A percentile compares a stretch with the other conserved stretches of the same genome.
Conservation (phyloP, 345 rosid genomes). For the Euphorbia lathyris region DNA sequence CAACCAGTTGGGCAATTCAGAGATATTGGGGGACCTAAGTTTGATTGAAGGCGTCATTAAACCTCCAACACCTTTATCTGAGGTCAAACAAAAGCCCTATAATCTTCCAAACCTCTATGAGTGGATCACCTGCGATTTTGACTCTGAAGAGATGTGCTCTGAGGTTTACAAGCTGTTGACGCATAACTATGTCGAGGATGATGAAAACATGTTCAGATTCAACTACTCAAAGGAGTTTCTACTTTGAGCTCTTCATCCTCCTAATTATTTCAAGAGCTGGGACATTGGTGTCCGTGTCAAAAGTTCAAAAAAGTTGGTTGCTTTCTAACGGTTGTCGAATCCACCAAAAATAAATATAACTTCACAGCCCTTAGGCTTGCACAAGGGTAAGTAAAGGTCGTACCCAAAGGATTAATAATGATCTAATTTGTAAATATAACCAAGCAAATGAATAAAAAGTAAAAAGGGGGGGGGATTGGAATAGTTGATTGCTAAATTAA, state of each 20-base stretch:
- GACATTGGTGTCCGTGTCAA: conserved; percentile 85
- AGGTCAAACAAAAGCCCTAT: conserved; percentile 84
- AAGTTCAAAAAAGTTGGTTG: conserved; percentile 71
- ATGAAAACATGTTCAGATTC: conserved; percentile 92
- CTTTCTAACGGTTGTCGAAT: too few relatives aligned
- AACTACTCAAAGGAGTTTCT: conserved; percentile 93
- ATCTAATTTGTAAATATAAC: too few relatives aligned
- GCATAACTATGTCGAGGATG: conserved; percentile 85
- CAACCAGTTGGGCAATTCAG: conserved; percentile 89
- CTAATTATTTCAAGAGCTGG: conserved; percentile 71
- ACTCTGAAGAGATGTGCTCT: conserved; percentile 59
- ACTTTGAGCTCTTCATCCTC: conserved; percentile 82
- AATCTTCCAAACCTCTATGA: conserved; percentile 72
- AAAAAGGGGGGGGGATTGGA: too few relatives aligned
- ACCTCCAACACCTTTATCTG: conserved; percentile 53
- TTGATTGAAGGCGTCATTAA: conserved; percentile 82
- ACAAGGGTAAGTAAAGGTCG: too few relatives aligned
- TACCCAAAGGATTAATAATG: too few relatives aligned
- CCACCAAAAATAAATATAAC: too few relatives aligned
- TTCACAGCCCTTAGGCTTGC: too few relatives aligned
- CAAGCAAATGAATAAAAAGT: too few relatives aligned
- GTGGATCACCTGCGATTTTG: conserved; percentile 84
- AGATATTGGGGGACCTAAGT: conserved; percentile 61
- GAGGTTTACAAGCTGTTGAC: conserved; percentile 77
- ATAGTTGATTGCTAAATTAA: too few relatives aligned